Evolutionary conservation across 768 basidiomycete genomes (phyloP), one percentile per base, ranked within the genome.

Genomic region (Suillus decipiens): DNA sequence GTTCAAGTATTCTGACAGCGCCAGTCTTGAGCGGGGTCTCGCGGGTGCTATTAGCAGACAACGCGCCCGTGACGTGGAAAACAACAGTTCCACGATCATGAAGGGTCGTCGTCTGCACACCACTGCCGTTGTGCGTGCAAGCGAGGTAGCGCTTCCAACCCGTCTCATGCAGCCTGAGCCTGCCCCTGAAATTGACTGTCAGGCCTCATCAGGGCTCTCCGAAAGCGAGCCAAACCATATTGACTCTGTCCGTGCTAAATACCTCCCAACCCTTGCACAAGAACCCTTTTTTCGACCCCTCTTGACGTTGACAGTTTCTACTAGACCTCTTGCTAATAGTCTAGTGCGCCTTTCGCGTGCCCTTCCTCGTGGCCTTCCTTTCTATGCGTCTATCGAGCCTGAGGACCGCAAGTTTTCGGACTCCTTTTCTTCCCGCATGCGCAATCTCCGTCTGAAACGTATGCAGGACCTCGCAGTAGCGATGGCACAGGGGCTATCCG

Each of bases 221-320:
- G 51, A 59, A 47, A 36, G 41, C 15, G 31, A 37, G 37, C 34
- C 43, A 34, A 45, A 56, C 24, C 42, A n/a, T 28, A 31, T 54
- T 28, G 14, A 5, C 14, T 7, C 53, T 37, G 58, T 70, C 19
- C 77, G 78, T n/a, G 55, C 42, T 7, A 57, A 64, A 24, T 80
- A 79, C 65, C 51, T 75, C 10, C 66, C 70, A 19, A 72, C 69
- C 0, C 72, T 80, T 17, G 39, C 51, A 12, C 51, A 63, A 1
- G 55, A 63, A 47, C 77, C 78, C 17, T 81, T 79, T 67, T 81
- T 77, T 76, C 76, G 76, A 0, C 81, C 82, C 0, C 63, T 82
- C 42, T 39, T 82, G 19, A 73, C 78, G 12, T 62, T 80, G 51
- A 80, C 79, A 1, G 61, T 79, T 41, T 74, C 80, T 10, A 82